Percentiles rank a stretch among this genome's conserved stretches.
phyloP scores from a whole-genome alignment of 495 filamentous ascomycete genomes.

The Penicillium bialowiezense region DNA sequence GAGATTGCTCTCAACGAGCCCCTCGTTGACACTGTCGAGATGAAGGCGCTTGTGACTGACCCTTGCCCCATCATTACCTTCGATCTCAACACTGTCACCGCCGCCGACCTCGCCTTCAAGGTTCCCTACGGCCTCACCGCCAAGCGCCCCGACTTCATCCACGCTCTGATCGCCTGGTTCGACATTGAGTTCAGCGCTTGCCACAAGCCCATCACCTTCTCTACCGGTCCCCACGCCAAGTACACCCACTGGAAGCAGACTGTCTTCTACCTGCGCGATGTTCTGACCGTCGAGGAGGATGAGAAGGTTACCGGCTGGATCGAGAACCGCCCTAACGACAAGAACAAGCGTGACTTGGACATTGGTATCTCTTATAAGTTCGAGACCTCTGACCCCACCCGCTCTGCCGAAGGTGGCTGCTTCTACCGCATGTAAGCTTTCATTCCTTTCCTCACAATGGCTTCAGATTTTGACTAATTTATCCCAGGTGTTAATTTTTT shows the following conservation, averaged over 20 bases:
- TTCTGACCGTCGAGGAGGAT: constrained; percentile 76
- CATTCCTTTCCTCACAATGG: constrained; percentile 12
- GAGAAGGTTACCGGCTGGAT: constrained; percentile 71
- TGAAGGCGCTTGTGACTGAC: constrained; percentile 78
- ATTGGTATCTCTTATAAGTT: constrained; percentile 83
- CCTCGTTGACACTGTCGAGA: constrained; percentile 77
- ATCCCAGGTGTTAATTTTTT: no score
- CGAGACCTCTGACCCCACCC: constrained; percentile 66
- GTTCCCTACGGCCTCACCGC: constrained; percentile 67
- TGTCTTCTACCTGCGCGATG: constrained; percentile 82
- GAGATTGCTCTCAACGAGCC: constrained; percentile 78
- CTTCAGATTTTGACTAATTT: constrained; percentile 44
- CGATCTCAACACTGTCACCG: constrained; percentile 75
- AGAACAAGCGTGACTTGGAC: constrained; percentile 93
- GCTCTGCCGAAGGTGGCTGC: constrained; percentile 66
- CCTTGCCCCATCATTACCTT: constrained; percentile 71
- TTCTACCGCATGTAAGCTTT: constrained; percentile 81
- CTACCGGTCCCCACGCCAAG: constrained; percentile 84
- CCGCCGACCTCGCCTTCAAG: constrained; percentile 72
- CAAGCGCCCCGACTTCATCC: constrained; percentile 84
- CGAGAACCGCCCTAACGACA: constrained; percentile 82
- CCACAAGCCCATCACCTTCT: constrained; percentile 82
- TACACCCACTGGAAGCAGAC: constrained; percentile 97
- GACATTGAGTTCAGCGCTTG: constrained; percentile 97
- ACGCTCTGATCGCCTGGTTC: constrained; percentile 97